Evolutionary conservation across 768 basidiomycete species (phyloP).

Genomic region (Leccinum truebloodii): DNA sequence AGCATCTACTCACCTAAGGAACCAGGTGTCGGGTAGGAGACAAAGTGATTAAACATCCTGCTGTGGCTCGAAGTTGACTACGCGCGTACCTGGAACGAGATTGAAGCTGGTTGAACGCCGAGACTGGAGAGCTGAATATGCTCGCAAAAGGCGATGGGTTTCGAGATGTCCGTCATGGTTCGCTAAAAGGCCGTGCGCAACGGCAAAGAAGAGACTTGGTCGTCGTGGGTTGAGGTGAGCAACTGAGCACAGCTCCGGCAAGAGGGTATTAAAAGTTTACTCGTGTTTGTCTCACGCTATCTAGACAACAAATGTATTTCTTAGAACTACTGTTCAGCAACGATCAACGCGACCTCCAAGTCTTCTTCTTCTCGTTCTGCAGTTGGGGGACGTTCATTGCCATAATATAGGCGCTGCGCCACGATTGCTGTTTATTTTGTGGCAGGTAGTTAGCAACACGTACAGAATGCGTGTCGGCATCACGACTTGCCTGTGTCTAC

Average conservation of each 20-base stretch:
- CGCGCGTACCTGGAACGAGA: conserved; percentile 86
- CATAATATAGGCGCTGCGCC: conserved; percentile 72
- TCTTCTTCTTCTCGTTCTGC: conserved; percentile 55
- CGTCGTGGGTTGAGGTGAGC: conserved; percentile 25
- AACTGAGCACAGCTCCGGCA: conserved; percentile 8
- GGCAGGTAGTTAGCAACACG: conserved; percentile 12
- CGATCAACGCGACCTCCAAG: conserved; percentile 70
- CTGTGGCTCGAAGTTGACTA: conserved; percentile 31
- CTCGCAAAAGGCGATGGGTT: conserved; percentile 88
- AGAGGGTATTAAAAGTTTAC: conserved; percentile 30
- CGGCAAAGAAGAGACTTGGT: conserved; percentile 17
- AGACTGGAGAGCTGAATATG: conserved; percentile 94
- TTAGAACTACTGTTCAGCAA: conserved; percentile 56
- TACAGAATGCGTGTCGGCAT: conserved; percentile 5
- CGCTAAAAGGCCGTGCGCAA: conserved; percentile 19
- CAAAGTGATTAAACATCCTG: conserved; percentile 19
- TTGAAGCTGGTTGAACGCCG: conserved; percentile 94
- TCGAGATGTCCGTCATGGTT: conserved; percentile 39
- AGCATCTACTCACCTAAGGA: conserved; percentile 22
- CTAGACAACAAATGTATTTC: conserved; percentile 4
- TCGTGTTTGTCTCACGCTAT: conserved; percentile 32
- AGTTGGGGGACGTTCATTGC: conserved; percentile 60
- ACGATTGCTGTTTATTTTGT: conserved; percentile 58
- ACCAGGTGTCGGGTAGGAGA: not conserved
- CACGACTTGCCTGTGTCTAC: conserved; percentile 66